phyloP scores from a whole-genome alignment of 208 protist species.

The Leishmania tarentolae region DNA sequence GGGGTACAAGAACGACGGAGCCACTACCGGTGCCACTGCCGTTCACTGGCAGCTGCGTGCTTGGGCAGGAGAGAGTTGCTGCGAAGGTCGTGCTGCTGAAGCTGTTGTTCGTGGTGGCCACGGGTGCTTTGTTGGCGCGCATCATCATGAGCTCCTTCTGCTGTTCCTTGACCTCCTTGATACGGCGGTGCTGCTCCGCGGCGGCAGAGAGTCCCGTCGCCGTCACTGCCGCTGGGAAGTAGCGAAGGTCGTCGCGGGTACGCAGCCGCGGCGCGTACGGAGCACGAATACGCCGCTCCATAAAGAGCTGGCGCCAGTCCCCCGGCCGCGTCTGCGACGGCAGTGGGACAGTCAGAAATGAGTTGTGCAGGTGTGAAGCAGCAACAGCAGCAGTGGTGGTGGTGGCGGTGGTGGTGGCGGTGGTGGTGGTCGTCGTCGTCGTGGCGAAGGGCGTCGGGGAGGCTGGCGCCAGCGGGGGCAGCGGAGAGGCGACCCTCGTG shows the following conservation, averaged over 20 bases:
- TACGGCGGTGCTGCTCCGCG: slow-evolving; percentile 63
- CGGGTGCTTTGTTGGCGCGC: slow-evolving; percentile 21
- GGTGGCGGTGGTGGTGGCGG: no score
- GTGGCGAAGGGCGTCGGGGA: background rate
- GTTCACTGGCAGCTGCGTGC: slow-evolving; percentile 6
- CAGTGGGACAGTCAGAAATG: background rate
- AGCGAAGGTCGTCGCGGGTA: slow-evolving; percentile 81
- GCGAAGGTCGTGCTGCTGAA: slow-evolving; percentile 13
- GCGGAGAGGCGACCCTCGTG: background rate
- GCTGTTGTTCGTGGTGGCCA: slow-evolving; percentile 9
- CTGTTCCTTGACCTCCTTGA: slow-evolving; percentile 54
- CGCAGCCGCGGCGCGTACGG: slow-evolving; percentile 71
- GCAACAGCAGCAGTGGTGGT: background rate
- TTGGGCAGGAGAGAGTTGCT: slow-evolving; percentile 3
- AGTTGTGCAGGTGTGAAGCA: background rate
- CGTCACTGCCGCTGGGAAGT: slow-evolving; percentile 84
- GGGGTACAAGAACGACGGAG: slow-evolving; percentile 11
- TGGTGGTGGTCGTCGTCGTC: no score
- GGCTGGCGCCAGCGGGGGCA: background rate
- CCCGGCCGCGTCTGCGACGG: slow-evolving; percentile 43
- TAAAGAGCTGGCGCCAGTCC: slow-evolving; percentile 73
- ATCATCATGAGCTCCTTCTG: slow-evolving; percentile 38
- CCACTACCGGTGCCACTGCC: slow-evolving; percentile 14
- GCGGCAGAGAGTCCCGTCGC: slow-evolving; percentile 69
- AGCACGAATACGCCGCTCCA: slow-evolving; percentile 43